Evolutionary conservation across 106 monocot species (phyloP).

Genomic region (Apostasia shenzhenica): DNA sequence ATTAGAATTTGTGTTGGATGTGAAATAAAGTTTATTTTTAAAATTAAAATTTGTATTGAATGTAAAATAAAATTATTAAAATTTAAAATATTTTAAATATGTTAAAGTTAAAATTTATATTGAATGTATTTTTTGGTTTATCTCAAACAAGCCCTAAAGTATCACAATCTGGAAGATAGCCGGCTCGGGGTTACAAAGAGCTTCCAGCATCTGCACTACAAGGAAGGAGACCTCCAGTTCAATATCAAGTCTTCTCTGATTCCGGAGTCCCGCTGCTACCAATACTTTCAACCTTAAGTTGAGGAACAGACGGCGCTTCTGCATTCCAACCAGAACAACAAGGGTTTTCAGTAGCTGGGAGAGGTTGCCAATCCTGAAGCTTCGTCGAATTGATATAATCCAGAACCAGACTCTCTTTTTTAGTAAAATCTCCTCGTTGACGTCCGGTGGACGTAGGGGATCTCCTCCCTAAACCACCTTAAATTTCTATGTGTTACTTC

Average conservation of each 20-base stretch:
- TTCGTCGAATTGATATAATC: background rate
- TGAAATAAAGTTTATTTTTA: no score
- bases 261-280: constrained; percentile 3
- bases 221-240: constrained; percentile 26
- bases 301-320: background rate
- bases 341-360: background rate
- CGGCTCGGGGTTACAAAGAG: constrained; percentile 24
- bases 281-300: background rate
- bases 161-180: constrained; percentile 28
- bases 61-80: no score
- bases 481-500: no score
- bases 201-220: background rate
- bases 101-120: no score
- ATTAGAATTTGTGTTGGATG: no score
- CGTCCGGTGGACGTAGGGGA: no score
- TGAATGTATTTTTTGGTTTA: no score
- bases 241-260: constrained; percentile 21
- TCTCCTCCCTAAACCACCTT: no score
- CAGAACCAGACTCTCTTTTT: no score
- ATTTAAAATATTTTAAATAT: no score
- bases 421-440: no score
- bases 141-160: background rate
- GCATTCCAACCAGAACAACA: background rate
- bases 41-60: no score
- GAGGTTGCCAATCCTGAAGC: background rate